Conservation (phyloP, 495 filamentous ascomycete genomes). For the Tuber magnatum region DNA sequence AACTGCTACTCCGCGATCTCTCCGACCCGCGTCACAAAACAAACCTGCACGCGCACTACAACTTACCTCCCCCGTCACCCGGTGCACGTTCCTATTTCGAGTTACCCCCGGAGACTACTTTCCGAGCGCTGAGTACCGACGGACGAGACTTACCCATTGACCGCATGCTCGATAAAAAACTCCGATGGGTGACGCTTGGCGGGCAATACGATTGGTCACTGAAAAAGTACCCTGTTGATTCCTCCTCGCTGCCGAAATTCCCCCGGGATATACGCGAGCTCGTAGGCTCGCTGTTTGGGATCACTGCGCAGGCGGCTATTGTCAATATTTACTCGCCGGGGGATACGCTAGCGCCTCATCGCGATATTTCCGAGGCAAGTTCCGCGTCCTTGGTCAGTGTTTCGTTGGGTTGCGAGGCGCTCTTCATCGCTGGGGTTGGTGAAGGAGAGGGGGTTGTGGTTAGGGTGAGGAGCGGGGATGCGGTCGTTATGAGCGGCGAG, state of each 20-base stretch:
- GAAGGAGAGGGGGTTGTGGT: slow-evolving; percentile 52
- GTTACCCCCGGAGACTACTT: slow-evolving; percentile 52
- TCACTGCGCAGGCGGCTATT: slow-evolving; percentile 72
- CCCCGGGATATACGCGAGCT: slow-evolving; percentile 63
- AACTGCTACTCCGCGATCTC: slow-evolving; percentile 72
- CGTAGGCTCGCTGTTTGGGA: slow-evolving; percentile 42
- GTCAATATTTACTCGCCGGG: slow-evolving; percentile 83
- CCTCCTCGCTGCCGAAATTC: slow-evolving; percentile 45
- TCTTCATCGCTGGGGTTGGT: slow-evolving; percentile 63
- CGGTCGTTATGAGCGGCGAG: slow-evolving; percentile 69
- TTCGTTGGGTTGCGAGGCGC: slow-evolving; percentile 77
- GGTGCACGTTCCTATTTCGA: slow-evolving; percentile 46
- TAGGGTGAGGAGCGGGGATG: slow-evolving; percentile 69
- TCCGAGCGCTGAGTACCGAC: not conserved
- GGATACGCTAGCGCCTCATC: slow-evolving; percentile 79
- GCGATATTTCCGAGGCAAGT: slow-evolving; percentile 78
- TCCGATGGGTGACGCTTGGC: slow-evolving; percentile 88
- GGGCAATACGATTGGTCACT: slow-evolving; percentile 91
- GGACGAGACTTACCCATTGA: slow-evolving; percentile 56
- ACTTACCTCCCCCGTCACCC: slow-evolving; percentile 50
- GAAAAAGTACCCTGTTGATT: slow-evolving; percentile 60
- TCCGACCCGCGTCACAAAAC: slow-evolving; percentile 67
- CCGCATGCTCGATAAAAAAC: slow-evolving; percentile 61
- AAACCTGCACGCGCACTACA: slow-evolving; percentile 77
- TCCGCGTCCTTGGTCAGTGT: slow-evolving; percentile 70